Evolutionary conservation across 163 green algal species (phyloP).

Genomic region (Smithsoniella earleae): DNA sequence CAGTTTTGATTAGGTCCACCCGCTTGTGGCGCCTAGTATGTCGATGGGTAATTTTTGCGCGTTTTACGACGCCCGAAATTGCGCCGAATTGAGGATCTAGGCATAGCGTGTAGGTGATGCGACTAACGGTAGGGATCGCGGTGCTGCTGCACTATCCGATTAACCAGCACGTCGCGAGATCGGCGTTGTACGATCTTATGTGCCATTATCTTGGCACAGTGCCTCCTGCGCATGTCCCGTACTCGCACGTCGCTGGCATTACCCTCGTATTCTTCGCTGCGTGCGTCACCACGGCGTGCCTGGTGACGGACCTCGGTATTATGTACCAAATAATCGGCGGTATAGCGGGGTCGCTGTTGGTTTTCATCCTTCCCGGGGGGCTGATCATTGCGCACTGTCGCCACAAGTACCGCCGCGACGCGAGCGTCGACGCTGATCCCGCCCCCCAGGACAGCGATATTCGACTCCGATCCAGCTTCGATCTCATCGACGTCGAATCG

Average conservation of each 20-base stretch:
- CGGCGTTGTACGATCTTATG: conserved; percentile 6
- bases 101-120: conserved; percentile 10
- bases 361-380: conserved; percentile 15
- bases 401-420: not conserved
- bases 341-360: conserved; percentile 3
- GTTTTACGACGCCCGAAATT: too few relatives aligned
- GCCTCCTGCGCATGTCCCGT: not conserved
- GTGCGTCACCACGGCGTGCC: conserved; percentile 9
- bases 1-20: not conserved
- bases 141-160: conserved; percentile 32
- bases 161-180: conserved; percentile 23
- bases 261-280: conserved; percentile 25
- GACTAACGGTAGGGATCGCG: conserved; percentile 3
- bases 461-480: too few relatives aligned
- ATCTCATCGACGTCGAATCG: too few relatives aligned
- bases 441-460: not conserved
- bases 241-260: not conserved
- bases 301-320: conserved; percentile 8
- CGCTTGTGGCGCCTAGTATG: not conserved
- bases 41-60: too few relatives aligned
- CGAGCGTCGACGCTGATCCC: not conserved
- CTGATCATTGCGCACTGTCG: conserved; percentile 22
- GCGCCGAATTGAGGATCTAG: too few relatives aligned
- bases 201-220: not conserved
- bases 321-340: conserved; percentile 26